Evolutionary conservation across 2,329 filamentous ascomycete genomes (phyloP), one percentile per base, ranked within the genome.

Genomic region (Alternaria dauci): DNA sequence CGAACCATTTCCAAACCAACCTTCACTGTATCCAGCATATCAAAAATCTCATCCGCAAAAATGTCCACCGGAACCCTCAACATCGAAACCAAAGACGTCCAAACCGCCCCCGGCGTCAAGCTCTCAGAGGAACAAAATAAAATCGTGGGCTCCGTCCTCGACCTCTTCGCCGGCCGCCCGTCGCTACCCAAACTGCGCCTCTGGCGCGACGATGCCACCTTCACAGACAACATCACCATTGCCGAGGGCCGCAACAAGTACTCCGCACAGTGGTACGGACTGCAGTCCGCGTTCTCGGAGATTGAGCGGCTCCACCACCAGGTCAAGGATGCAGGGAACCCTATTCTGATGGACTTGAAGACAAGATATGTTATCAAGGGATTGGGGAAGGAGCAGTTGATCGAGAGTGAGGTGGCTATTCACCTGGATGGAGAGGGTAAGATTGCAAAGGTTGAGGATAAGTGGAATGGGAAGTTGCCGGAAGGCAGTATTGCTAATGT

Each of bases 111-210:
- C 0, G 86, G 86, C 12, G 81, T 89, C 14, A 74, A 80, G 0
- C 79, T 89, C 14, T 80, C 80, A 18, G 65, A 78, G 0, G 71
- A 81, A 20, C 86, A 89, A 69, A 83, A 84, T 61, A 81, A 86
- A 0, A 60, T 89, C 32, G 83, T 89, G 12, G 85, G 85, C 59
- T 85, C 83, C 46, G 81, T 89, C 14, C 81, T 90, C 25, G 87
- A 89, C 70, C 83, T 89, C 48, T 89, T 89, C 71, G 84, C 85
- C 34, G 87, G 87, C 46, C 81, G 83, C 18, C 86, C 87, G 0
- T 86, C 85, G 2, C 81, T 88, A 3, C 81, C 82, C 41, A 88
- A 89, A 71, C 81, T 89, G 46, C 77, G 81, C 14, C 81, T 90
- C 25, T 90, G 87, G 88, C 80, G 80, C 50, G 85, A 85, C 59